Conservation (phyloP, 768 basidiomycete species). For the Trametes maxima region DNA sequence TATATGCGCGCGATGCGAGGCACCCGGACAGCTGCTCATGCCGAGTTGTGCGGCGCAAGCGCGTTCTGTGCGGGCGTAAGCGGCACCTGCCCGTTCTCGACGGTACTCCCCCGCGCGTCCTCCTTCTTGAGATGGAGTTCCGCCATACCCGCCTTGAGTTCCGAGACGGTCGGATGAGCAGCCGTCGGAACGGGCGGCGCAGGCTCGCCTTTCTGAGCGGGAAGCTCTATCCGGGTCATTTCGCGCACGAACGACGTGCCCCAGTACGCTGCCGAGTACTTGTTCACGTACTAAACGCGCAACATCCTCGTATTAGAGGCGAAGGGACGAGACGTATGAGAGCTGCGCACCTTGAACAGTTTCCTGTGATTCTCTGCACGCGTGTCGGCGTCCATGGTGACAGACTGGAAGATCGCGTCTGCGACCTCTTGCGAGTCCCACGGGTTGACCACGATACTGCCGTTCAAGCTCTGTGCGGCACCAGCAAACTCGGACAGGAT, state of each 20-base stretch:
- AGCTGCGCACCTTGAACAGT: conserved; percentile 70
- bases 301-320: too few relatives aligned
- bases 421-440: conserved; percentile 99
- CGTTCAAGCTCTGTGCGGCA: conserved; percentile 94
- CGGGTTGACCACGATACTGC: conserved; percentile 96
- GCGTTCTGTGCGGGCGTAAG: conserved; percentile 28
- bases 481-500: conserved; percentile 99
- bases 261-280: conserved; percentile 93
- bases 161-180: conserved; percentile 18
- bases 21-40: not conserved
- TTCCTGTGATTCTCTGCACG: conserved; percentile 95
- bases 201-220: conserved; percentile 48
- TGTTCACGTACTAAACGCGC: conserved; percentile 70
- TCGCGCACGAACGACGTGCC: conserved; percentile 88
- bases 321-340: not conserved
- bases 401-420: conserved; percentile 94
- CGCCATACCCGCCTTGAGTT: conserved; percentile 34
- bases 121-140: conserved; percentile 32
- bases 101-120: conserved; percentile 27
- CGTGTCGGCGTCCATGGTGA: conserved; percentile 81
- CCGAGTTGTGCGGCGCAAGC: conserved; percentile 22
- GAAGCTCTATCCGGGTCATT: conserved; percentile 59
- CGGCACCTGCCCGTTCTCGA: conserved; percentile 29
- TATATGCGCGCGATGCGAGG: not conserved
- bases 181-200: conserved; percentile 6